phyloP scores from a whole-genome alignment of 805 yeast genomes.

The Candida jianshihensis region DNA sequence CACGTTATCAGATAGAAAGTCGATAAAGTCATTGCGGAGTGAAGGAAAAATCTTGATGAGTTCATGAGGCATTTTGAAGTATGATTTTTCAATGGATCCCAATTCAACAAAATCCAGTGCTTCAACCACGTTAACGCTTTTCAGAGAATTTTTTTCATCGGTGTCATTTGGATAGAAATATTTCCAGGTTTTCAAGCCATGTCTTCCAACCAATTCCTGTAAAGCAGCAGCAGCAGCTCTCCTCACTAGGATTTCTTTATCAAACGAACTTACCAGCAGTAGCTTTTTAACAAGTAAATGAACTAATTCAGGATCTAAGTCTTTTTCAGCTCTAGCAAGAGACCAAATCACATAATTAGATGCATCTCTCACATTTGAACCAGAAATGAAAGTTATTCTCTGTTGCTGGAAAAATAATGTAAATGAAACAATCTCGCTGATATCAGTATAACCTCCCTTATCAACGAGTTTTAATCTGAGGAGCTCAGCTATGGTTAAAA shows the following conservation, averaged over 20 bases:
- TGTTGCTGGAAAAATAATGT: slow-evolving; percentile 54
- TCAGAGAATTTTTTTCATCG: slow-evolving; percentile 25
- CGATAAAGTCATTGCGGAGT: slow-evolving; percentile 23
- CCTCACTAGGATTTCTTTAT: slow-evolving; percentile 65
- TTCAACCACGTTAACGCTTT: slow-evolving; percentile 49
- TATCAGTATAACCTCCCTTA: slow-evolving; percentile 5
- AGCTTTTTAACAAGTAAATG: slow-evolving; percentile 26
- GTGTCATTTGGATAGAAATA: slow-evolving; percentile 10
- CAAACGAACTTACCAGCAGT: slow-evolving; percentile 54
- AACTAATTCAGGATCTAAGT: slow-evolving; percentile 13
- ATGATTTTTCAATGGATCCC: slow-evolving; percentile 37
- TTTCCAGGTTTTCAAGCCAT: slow-evolving; percentile 38
- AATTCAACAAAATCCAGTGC: slow-evolving; percentile 44
- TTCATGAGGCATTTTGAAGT: slow-evolving; percentile 26
- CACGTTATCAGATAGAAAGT: slow-evolving; percentile 26
- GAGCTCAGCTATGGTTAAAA: slow-evolving; percentile 30
- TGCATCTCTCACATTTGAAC: slow-evolving; percentile 74
- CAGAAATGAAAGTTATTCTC: slow-evolving; percentile 43
- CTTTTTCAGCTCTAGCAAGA: slow-evolving; percentile 36
- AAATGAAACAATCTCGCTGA: slow-evolving; percentile 30
- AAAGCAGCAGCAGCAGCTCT: slow-evolving; percentile 82
- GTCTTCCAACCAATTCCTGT: slow-evolving; percentile 81
- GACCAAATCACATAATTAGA: slow-evolving; percentile 87
- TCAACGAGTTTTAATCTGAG: slow-evolving; percentile 13
- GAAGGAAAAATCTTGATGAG: slow-evolving; percentile 20